A percentile compares a stretch with the other conserved stretches of the same genome.
phyloP scores from a whole-genome alignment of 768 basidiomycete genomes.

The Goffeauzyma gilvescens region DNA sequence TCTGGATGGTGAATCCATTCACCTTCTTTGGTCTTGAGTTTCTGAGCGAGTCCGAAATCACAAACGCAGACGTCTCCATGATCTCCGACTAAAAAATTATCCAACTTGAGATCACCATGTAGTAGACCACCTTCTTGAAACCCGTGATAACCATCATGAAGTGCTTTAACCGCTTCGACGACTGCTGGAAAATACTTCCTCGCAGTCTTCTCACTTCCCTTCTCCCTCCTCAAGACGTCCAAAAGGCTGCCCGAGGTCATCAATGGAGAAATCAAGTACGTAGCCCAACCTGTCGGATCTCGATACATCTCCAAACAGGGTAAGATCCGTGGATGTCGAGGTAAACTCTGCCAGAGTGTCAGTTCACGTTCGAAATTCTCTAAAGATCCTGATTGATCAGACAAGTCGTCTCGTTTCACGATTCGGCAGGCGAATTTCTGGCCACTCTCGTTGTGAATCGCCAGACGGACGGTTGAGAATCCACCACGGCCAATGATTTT shows the following conservation, averaged over 20 bases:
- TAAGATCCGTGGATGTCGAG: conserved; percentile 23
- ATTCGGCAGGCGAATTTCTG: conserved; percentile 67
- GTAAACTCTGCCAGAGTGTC: conserved; percentile 20
- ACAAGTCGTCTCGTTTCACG: conserved; percentile 36
- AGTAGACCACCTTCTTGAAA: conserved; percentile 49
- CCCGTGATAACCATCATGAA: conserved; percentile 25
- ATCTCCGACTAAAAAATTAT: conserved; percentile 85
- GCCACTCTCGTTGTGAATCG: conserved; percentile 45
- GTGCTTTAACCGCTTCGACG: conserved; percentile 26
- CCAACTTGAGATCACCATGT: conserved; percentile 89
- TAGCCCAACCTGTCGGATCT: conserved; percentile 16
- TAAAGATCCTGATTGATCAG: conserved; percentile 27
- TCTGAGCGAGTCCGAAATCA: conserved; percentile 30
- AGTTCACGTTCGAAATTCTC: conserved; percentile 32
- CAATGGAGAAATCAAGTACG: conserved; percentile 30
- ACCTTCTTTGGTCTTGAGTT: conserved; percentile 4
- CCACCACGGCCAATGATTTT: conserved; percentile 58
- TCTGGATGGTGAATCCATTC: conserved; percentile 55
- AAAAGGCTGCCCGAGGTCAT: conserved; percentile 28
- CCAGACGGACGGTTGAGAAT: conserved; percentile 61
- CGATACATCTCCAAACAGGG: conserved; percentile 27
- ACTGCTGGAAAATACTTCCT: conserved; percentile 30
- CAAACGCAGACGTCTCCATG: conserved; percentile 33
- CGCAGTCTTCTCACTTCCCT: conserved; percentile 29
- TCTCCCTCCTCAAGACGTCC: conserved; percentile 26